phyloP scores from a whole-genome alignment of 495 filamentous ascomycete genomes.

The Tuber calosporum region DNA sequence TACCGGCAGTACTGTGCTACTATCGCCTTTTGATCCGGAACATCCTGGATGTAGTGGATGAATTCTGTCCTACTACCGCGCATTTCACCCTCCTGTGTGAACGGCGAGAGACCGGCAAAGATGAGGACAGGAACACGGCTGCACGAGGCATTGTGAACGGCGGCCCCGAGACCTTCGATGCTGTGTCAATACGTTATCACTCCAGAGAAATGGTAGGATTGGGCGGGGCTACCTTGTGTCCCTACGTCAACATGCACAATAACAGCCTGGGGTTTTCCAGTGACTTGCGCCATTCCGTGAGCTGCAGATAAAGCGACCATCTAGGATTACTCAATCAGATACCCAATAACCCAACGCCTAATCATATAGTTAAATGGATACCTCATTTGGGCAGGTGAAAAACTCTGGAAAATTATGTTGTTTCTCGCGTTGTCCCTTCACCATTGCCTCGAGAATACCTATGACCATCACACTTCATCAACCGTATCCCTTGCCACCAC shows the following conservation, averaged over 20 bases:
- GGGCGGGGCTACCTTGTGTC: constrained; percentile 59
- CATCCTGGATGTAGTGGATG: constrained; percentile 97
- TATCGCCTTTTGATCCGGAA: constrained; percentile 90
- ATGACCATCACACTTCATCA: not conserved
- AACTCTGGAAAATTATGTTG: constrained; percentile 70
- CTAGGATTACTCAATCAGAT: constrained; percentile 44
- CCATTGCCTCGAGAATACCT: constrained; percentile 88
- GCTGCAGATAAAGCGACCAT: constrained; percentile 98
- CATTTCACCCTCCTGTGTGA: constrained; percentile 85
- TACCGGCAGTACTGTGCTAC: constrained; percentile 93
- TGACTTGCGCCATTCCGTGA: constrained; percentile 85
- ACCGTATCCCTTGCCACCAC: not conserved
- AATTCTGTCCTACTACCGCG: constrained; percentile 84
- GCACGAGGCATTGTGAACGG: constrained; percentile 83
- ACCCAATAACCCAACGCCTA: constrained; percentile 5
- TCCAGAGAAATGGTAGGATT: not conserved
- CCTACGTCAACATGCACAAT: constrained; percentile 96
- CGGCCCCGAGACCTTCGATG: constrained; percentile 56
- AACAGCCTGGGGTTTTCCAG: constrained; percentile 77
- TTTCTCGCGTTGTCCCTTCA: constrained; percentile 65
- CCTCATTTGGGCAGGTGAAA: constrained; percentile 90
- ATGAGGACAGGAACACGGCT: constrained; percentile 82
- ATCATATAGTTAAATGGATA: constrained; percentile 35
- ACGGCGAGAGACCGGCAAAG: constrained; percentile 84
- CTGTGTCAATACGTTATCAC: not conserved